Percentiles rank a stretch among this genome's conserved stretches.
Conservation (phyloP, 306 rosid species). For the Malus fusca region DNA sequence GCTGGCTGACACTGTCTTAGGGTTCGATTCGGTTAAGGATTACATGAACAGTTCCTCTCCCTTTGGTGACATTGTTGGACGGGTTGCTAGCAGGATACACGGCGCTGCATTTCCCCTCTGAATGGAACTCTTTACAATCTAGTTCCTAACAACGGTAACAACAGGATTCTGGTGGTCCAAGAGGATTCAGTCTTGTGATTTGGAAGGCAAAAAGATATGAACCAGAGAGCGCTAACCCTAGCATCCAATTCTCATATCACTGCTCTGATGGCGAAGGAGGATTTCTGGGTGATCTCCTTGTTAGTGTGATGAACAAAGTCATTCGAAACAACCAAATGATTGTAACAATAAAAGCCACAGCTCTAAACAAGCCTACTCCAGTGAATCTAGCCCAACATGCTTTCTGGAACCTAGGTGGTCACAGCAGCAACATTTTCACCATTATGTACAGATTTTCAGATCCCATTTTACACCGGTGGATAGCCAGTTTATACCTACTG, state of each 20-base stretch:
- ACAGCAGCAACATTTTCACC: slow-evolving; percentile 7
- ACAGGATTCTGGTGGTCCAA: slow-evolving; percentile 13
- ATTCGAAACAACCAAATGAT: background rate
- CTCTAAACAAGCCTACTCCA: slow-evolving; percentile 14
- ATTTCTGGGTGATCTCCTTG: background rate
- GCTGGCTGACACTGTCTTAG: background rate
- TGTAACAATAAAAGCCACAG: slow-evolving; percentile 1
- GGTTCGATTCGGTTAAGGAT: background rate
- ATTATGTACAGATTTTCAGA: background rate
- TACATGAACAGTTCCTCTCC: background rate
- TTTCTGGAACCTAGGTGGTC: slow-evolving; percentile 17
- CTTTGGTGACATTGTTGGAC: background rate
- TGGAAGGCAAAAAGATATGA: slow-evolving; percentile 1
- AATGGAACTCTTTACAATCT: background rate
- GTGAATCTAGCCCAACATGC: slow-evolving; percentile 4
- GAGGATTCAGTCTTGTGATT: slow-evolving; percentile 6
- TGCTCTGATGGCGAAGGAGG: background rate
- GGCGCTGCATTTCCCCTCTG: background rate
- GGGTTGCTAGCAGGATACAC: background rate
- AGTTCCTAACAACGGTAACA: background rate
- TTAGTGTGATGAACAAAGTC: slow-evolving; percentile 1
- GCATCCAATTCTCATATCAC: background rate
- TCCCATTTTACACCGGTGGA: background rate
- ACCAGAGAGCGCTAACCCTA: background rate
- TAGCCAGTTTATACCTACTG: background rate